A percentile compares a stretch with the other conserved stretches of the same genome.
Evolutionary conservation across 2,329 filamentous ascomycete species (phyloP).

Genomic region (Hawksworthiomyces lignivorus): DNA sequence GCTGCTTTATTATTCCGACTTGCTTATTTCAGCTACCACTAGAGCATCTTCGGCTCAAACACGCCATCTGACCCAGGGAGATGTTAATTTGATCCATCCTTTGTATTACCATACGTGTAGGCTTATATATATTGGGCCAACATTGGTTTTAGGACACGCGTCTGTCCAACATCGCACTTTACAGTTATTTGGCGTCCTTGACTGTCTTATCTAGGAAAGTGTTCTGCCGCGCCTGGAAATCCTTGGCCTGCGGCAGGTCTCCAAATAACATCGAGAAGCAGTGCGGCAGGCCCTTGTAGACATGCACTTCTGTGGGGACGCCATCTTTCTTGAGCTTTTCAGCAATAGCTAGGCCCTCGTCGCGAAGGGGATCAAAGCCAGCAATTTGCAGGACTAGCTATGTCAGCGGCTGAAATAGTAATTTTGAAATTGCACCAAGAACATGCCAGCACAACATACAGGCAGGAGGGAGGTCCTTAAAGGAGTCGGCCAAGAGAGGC

Average conservation of each 20-base stretch:
- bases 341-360: conserved; percentile 31
- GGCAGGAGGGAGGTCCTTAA: conserved; percentile 24
- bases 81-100: no score
- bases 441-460: conserved; percentile 20
- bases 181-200: conserved; percentile 1
- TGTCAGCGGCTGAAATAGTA: conserved; percentile 10
- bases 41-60: no score
- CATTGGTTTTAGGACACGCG: no score
- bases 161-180: no score
- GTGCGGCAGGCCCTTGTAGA: conserved; percentile 29
- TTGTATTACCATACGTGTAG: no score
- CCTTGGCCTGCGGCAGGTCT: conserved; percentile 8
- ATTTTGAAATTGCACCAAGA: conserved; percentile 20
- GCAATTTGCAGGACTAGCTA: conserved; percentile 28
- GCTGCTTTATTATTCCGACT: no score
- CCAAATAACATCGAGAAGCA: conserved; percentile 20
- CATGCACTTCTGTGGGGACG: conserved; percentile 23
- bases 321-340: conserved; percentile 26
- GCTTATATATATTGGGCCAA: no score
- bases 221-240: conserved; percentile 4
- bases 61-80: no score
- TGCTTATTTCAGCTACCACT: no score
- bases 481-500: conserved; percentile 25
- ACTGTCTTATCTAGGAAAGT: conserved; percentile 6
- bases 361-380: conserved; percentile 28